Conservation (phyloP, 2,329 filamentous ascomycete genomes). For the Colletotrichum camelliae region DNA sequence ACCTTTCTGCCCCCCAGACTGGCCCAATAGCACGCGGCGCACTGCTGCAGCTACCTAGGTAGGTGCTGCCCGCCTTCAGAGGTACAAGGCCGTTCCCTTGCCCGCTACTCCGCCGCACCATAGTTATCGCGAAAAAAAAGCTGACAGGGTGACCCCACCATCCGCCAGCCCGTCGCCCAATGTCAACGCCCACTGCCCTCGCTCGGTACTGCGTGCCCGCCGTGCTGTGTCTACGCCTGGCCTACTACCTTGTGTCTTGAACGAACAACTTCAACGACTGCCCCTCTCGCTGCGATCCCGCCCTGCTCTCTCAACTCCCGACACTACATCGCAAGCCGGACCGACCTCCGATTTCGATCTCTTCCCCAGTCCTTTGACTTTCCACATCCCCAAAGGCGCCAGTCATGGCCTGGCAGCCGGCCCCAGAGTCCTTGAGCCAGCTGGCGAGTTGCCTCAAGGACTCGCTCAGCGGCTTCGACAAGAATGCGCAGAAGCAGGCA, state of each 20-base stretch:
- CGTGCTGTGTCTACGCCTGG: background rate
- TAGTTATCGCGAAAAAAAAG: slow-evolving; percentile 25
- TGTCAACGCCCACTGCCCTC: slow-evolving; percentile 11
- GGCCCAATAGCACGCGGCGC: background rate
- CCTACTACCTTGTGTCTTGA: background rate
- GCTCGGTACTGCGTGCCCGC: background rate
- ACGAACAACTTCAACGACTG: slow-evolving; percentile 18
- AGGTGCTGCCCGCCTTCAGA: background rate
- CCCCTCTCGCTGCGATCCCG: slow-evolving; percentile 11
- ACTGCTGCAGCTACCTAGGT: background rate
- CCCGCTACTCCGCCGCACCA: slow-evolving; percentile 20
- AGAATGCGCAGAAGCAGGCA: slow-evolving; percentile 83
- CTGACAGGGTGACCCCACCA: slow-evolving; percentile 24
- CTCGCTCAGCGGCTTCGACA: slow-evolving; percentile 85
- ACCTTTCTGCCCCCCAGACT: background rate
- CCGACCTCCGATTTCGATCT: slow-evolving; percentile 1
- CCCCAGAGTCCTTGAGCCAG: slow-evolving; percentile 86
- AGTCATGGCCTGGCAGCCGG: slow-evolving; percentile 91
- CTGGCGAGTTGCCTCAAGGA: slow-evolving; percentile 89
- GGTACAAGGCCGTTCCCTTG: background rate
- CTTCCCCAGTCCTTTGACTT: slow-evolving; percentile 15
- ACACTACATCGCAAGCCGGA: background rate
- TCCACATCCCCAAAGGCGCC: slow-evolving; percentile 25
- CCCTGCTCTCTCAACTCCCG: background rate
- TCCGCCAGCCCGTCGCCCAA: slow-evolving; percentile 11